Base-by-base conservation (phyloP, 345 rosid genomes). In the Linum tenue region DNA sequence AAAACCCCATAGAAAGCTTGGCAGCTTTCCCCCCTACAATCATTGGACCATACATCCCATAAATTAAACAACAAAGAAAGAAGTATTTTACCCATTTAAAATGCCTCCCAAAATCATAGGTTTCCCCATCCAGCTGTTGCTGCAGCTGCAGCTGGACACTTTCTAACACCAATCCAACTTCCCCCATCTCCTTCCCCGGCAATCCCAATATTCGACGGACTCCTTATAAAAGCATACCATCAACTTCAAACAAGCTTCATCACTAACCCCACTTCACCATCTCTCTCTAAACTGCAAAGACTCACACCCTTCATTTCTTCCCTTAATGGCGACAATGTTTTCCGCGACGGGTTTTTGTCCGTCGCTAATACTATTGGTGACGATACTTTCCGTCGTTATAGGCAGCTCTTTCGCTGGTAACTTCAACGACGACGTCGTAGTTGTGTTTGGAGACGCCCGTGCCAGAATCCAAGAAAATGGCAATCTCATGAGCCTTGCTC, bases 361-460 rank as follows among this genome's bases (percentile, higher is more conserved):
- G 12, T 48, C 14, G 14, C 53, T 48, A 9, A 1, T 44, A 2
- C 12, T 44, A 4, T 8, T 41, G 6, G 31, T 22, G 31, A 41
- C 44, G 12, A 8, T 48, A 3, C 11, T 48, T 9, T 48, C 15
- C 53, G 14, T 48, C 53, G 11, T 48, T 5, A 14, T 44, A 2
- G 15, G 9, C 9, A 9, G 15, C 14, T 48, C 76, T 1, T 67
- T 31, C 59, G 71, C 75, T 35, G 77, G 79, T 36, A 80, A 63
- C 70, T 84, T 86, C 73, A 65, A 81, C 50, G 75, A 81, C 5
- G 81, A 86, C 57, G 76, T 86, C 55, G 85, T 81, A 50, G n/a
- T 86, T 2, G 76, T 84, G 2, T 82, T 85, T 84, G 92, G 86
- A 58, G 84, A 78, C 35, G 79, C 70, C 17, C 69, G 82, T 12